Evolutionary conservation across 2,329 filamentous ascomycete species (phyloP).

Genomic region (Talaromyces rugulosus): DNA sequence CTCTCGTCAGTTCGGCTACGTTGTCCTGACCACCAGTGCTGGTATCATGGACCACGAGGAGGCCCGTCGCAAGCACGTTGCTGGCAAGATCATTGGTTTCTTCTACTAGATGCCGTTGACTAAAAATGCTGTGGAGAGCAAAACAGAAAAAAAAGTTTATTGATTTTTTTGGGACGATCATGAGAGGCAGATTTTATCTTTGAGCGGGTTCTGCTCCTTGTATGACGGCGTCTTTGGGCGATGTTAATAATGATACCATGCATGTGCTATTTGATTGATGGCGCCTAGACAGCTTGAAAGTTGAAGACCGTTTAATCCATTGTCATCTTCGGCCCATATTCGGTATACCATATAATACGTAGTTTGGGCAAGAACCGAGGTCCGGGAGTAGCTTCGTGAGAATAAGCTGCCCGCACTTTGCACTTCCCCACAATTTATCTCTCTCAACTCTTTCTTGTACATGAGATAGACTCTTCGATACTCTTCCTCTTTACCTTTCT

Average conservation of each 20-base stretch:
- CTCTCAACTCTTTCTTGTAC: constrained; percentile 4
- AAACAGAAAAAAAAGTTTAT: constrained; percentile 24
- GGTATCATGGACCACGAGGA: constrained; percentile 99
- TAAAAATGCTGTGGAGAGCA: constrained; percentile 6
- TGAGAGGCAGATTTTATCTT: constrained; percentile 16
- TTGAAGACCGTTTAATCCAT: constrained; percentile 5
- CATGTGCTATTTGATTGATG: constrained; percentile 13
- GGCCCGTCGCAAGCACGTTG: constrained; percentile 97
- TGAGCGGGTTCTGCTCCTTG: constrained; percentile 18
- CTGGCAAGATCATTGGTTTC: constrained; percentile 99
- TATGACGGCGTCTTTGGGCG: constrained; percentile 20
- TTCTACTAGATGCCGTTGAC: constrained; percentile 71
- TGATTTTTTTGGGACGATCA: constrained; percentile 20
- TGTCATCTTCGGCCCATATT: neutral
- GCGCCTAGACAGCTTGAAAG: constrained; percentile 24
- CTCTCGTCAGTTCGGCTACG: constrained; percentile 99
- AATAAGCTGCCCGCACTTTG: neutral
- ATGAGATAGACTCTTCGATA: neutral
- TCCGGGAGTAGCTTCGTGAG: neutral
- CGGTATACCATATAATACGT: neutral
- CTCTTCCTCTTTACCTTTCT: neutral
- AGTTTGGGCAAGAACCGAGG: neutral
- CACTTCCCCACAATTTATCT: constrained; percentile 14
- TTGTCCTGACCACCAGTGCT: constrained; percentile 97
- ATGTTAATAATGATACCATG: constrained; percentile 21